Evolutionary conservation across 2,329 filamentous ascomycete genomes (phyloP).

Genomic region (Fusarium sp.): DNA sequence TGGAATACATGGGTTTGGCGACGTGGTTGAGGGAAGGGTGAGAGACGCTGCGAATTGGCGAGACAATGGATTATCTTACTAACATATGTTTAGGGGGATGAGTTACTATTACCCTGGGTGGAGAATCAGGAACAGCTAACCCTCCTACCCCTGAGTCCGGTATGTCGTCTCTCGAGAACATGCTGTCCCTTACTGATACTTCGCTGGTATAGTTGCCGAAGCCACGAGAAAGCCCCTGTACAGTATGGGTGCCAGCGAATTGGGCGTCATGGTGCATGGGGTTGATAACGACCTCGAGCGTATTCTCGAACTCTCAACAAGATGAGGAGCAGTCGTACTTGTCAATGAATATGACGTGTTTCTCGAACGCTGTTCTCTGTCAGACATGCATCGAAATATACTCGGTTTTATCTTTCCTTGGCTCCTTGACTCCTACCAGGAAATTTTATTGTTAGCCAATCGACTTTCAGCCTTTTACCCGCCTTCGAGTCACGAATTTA

Average conservation of each 20-base stretch:
- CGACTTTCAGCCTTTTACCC: slow-evolving; percentile 22
- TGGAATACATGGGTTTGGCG: slow-evolving; percentile 18
- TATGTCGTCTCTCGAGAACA: neutral
- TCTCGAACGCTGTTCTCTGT: slow-evolving; percentile 13
- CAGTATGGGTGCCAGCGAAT: slow-evolving; percentile 17
- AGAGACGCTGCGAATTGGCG: neutral
- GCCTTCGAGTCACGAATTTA: slow-evolving; percentile 23
- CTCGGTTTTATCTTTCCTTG: slow-evolving; percentile 23
- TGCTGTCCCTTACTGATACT: neutral
- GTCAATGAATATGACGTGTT: slow-evolving; percentile 26
- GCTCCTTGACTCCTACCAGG: slow-evolving; percentile 23
- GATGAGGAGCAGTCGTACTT: slow-evolving; percentile 19
- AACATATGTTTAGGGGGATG: neutral
- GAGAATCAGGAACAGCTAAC: slow-evolving; percentile 26
- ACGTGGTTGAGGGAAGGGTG: slow-evolving; percentile 23
- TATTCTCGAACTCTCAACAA: slow-evolving; percentile 23
- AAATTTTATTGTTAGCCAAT: slow-evolving; percentile 19
- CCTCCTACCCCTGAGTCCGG: slow-evolving; percentile 27
- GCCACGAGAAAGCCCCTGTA: slow-evolving; percentile 26
- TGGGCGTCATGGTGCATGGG: slow-evolving; percentile 9
- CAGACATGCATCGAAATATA: slow-evolving; percentile 15
- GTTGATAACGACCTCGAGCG: slow-evolving; percentile 15
- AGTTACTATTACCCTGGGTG: slow-evolving; percentile 23
- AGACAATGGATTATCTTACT: neutral
- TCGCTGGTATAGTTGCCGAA: slow-evolving; percentile 18